Conservation (phyloP, 495 filamentous ascomycete genomes). For the Xylaria castorea region DNA sequence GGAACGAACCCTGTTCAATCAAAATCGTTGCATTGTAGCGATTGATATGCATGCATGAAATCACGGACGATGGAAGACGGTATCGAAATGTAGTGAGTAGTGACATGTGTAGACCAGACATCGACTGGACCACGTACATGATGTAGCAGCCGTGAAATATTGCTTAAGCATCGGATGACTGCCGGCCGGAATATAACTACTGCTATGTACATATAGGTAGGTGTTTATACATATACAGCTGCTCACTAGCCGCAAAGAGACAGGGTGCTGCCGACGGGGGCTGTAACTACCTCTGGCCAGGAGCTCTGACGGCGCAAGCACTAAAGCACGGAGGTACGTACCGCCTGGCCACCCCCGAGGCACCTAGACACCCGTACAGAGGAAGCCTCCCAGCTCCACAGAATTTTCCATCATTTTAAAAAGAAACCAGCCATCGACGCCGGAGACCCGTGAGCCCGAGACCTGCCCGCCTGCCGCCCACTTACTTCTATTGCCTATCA, state of each 20-base stretch:
- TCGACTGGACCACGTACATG: not conserved
- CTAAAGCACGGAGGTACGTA: slow-evolving; percentile 25
- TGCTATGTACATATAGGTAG: no score
- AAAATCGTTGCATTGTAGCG: not conserved
- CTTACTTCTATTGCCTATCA: not conserved
- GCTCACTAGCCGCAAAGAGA: not conserved
- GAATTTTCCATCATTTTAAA: slow-evolving; percentile 14
- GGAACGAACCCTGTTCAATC: not conserved
- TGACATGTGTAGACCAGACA: not conserved
- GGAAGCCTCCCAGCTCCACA: slow-evolving; percentile 9
- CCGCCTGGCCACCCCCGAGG: slow-evolving; percentile 14
- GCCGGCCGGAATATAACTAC: no score
- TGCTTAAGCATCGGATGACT: no score
- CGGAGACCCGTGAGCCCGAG: slow-evolving; percentile 29
- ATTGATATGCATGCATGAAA: no score
- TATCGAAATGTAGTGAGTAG: no score
- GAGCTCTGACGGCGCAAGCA: slow-evolving; percentile 13
- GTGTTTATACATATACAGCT: not conserved
- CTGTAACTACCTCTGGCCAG: not conserved
- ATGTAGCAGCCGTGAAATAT: not conserved
- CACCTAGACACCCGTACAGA: slow-evolving; percentile 3
- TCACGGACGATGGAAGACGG: no score
- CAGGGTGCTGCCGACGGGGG: not conserved
- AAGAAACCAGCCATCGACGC: slow-evolving; percentile 22
- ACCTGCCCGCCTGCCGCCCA: slow-evolving; percentile 20